Conservation (phyloP, 2,329 filamentous ascomycete species). For the Graphilbum ipis-grandicollis region DNA sequence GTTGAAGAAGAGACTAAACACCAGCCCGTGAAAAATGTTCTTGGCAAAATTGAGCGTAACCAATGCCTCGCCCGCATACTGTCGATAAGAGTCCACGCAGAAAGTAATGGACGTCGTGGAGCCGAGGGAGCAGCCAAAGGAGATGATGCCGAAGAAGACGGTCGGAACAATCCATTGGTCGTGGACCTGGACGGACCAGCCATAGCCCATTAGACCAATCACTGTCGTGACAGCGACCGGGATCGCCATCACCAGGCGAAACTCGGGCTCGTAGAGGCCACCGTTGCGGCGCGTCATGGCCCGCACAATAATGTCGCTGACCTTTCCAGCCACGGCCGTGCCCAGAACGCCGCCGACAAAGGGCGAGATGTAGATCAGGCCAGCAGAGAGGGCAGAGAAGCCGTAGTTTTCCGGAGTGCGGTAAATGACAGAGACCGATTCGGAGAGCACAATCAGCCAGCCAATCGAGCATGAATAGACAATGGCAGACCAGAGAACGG, state of each 20-base stretch:
- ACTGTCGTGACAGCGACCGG: conserved; percentile 62
- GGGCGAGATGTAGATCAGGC: conserved; percentile 76
- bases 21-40: conserved; percentile 78
- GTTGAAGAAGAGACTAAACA: conserved; percentile 80
- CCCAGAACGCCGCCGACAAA: conserved; percentile 80
- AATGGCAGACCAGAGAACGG: conserved; percentile 72
- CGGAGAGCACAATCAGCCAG: conserved; percentile 90
- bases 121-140: conserved; percentile 80
- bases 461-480: conserved; percentile 81
- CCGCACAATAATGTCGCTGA: conserved; percentile 57
- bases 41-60: conserved; percentile 92
- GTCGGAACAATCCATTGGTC: conserved; percentile 86
- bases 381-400: conserved; percentile 63
- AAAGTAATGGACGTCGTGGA: conserved; percentile 89
- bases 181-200: conserved; percentile 61
- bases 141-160: conserved; percentile 79
- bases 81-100: conserved; percentile 79
- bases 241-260: conserved; percentile 74
- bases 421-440: conserved; percentile 70
- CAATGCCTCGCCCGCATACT: conserved; percentile 43
- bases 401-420: conserved; percentile 47
- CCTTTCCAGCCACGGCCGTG: conserved; percentile 68
- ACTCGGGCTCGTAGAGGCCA: conserved; percentile 84
- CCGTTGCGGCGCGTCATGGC: conserved; percentile 56
- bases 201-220: conserved; percentile 84